Conservation (phyloP, 129 eudicot species). For the Flaveria trinervia region DNA sequence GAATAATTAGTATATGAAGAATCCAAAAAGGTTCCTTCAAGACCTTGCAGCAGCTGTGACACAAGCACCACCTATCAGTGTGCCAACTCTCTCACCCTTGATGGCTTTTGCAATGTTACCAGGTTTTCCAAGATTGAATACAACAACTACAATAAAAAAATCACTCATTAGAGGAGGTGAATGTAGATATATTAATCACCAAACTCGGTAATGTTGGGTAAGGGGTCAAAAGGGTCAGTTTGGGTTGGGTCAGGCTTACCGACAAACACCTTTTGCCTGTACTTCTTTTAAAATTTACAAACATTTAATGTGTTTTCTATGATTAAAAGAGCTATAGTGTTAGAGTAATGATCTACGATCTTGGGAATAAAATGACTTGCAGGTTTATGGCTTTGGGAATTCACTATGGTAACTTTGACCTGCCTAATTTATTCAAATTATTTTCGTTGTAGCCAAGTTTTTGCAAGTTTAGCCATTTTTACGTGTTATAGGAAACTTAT, state of each 20-base stretch:
- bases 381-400: background rate
- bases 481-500: background rate
- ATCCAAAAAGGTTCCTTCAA: slow-evolving; percentile 27
- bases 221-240: too few species aligned
- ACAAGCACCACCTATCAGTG: slow-evolving; percentile 69
- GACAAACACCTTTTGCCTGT: too few species aligned
- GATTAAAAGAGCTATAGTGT: too few species aligned
- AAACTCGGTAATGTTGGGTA: too few species aligned
- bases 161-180: background rate
- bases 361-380: background rate
- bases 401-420: background rate
- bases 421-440: background rate
- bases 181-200: too few species aligned
- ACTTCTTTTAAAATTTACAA: too few species aligned
- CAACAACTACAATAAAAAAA: slow-evolving; percentile 65
- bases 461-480: background rate
- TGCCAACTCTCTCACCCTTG: slow-evolving; percentile 89
- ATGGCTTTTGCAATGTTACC: slow-evolving; percentile 98
- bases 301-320: too few species aligned
- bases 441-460: background rate
- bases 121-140: slow-evolving; percentile 72
- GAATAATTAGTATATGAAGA: slow-evolving; percentile 28
- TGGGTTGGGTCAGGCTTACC: too few species aligned
- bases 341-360: too few species aligned
- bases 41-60: slow-evolving; percentile 40